Evolutionary conservation across 768 basidiomycete species (phyloP).

Genomic region (Trametopsis cervina): DNA sequence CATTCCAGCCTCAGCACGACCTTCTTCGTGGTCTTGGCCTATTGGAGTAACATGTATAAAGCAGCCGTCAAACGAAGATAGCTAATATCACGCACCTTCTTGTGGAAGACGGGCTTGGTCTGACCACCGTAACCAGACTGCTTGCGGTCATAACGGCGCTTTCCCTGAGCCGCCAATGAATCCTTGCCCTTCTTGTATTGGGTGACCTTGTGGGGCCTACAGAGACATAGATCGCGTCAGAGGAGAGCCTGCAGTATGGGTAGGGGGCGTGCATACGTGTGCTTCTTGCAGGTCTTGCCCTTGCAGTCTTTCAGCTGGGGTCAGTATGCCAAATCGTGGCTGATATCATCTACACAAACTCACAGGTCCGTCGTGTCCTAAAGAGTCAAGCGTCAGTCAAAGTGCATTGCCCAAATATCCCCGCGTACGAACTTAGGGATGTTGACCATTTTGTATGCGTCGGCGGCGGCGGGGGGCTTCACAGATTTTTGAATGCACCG

Average conservation of each 20-base stretch:
- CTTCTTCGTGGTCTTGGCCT: slow-evolving; percentile 99
- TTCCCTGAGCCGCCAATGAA: slow-evolving; percentile 96
- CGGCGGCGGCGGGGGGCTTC: slow-evolving; percentile 24
- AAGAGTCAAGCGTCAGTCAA: slow-evolving; percentile 4
- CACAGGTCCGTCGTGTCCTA: slow-evolving; percentile 95
- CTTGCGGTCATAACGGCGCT: slow-evolving; percentile 99
- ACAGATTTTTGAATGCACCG: slow-evolving; percentile 17
- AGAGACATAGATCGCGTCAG: slow-evolving; percentile 10
- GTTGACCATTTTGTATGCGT: slow-evolving; percentile 75
- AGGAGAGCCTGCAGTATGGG: neutral
- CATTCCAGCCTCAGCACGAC: slow-evolving; percentile 97
- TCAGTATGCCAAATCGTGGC: slow-evolving; percentile 11
- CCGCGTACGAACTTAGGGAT: slow-evolving; percentile 70
- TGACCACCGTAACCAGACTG: slow-evolving; percentile 99
- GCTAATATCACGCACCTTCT: slow-evolving; percentile 61
- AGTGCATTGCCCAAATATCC: slow-evolving; percentile 12
- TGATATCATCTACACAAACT: slow-evolving; percentile 34
- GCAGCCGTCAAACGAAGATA: neutral
- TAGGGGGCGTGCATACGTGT: slow-evolving; percentile 65
- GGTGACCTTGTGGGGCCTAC: slow-evolving; percentile 96
- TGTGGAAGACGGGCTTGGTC: slow-evolving; percentile 99
- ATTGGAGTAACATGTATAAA: slow-evolving; percentile 7
- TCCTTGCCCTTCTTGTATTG: slow-evolving; percentile 99
- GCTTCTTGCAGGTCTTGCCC: slow-evolving; percentile 94
- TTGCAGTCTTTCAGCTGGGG: slow-evolving; percentile 64